Conservation (phyloP, 805 yeast genomes). For the Nakazawaea sp. region DNA sequence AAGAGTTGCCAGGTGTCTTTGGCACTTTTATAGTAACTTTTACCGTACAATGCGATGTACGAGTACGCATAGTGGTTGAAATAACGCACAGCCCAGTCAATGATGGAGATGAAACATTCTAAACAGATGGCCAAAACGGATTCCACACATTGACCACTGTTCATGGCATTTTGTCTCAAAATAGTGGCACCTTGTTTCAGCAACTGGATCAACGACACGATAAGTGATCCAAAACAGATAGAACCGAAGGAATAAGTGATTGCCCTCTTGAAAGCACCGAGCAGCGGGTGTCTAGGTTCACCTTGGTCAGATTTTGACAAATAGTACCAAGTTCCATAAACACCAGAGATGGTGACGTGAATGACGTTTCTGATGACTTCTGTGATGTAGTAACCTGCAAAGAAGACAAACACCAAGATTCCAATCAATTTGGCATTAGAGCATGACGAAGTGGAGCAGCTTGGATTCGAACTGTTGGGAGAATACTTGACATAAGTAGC, state of each 20-base stretch:
- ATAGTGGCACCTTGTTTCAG: conserved; percentile 47
- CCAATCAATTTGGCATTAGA: conserved; percentile 59
- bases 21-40: conserved; percentile 66
- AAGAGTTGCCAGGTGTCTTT: conserved; percentile 77
- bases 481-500: conserved; percentile 76
- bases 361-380: conserved; percentile 78
- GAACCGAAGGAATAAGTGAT: conserved; percentile 86
- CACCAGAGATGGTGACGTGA: conserved; percentile 76
- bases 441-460: conserved; percentile 41
- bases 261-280: conserved; percentile 72
- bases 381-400: conserved; percentile 77
- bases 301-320: conserved; percentile 42
- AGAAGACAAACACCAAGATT: conserved; percentile 62
- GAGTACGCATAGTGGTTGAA: conserved; percentile 90
- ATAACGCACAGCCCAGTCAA: conserved; percentile 78
- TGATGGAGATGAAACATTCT: conserved; percentile 51
- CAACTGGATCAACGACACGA: conserved; percentile 67
- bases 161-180: conserved; percentile 34
- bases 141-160: conserved; percentile 39
- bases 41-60: conserved; percentile 82
- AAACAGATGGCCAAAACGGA: conserved; percentile 46
- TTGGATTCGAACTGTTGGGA: conserved; percentile 43
- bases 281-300: conserved; percentile 65
- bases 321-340: conserved; percentile 90
- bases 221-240: conserved; percentile 70